A percentile compares a stretch with the other conserved stretches of the same genome.
Evolutionary conservation across 306 rosid species (phyloP).

Genomic region (Dalbergia cultrata): DNA sequence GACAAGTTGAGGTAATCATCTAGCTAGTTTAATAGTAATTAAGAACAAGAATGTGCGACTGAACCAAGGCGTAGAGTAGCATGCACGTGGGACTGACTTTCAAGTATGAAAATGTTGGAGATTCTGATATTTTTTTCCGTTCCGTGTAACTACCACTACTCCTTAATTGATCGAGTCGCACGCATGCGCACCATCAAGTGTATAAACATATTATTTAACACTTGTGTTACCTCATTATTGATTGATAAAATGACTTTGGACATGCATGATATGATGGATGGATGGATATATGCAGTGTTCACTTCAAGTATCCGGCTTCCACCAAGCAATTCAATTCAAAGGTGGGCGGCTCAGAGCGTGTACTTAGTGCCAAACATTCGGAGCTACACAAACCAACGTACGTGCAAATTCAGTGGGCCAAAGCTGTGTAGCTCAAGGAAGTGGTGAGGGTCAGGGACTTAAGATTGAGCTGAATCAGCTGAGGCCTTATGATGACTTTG

Average conservation of each 20-base stretch:
- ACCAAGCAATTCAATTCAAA: slow-evolving; percentile 19
- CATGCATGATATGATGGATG: no score
- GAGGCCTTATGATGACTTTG: slow-evolving; percentile 74
- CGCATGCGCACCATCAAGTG: not conserved
- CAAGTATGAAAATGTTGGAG: slow-evolving; percentile 34
- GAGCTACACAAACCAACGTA: slow-evolving; percentile 61
- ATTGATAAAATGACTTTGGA: not conserved
- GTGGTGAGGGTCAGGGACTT: slow-evolving; percentile 56
- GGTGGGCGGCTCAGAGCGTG: slow-evolving; percentile 52
- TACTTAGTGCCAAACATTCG: slow-evolving; percentile 57
- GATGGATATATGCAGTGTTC: slow-evolving; percentile 54
- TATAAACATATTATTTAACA: not conserved
- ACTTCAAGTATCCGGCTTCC: slow-evolving; percentile 53
- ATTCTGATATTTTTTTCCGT: slow-evolving; percentile 9
- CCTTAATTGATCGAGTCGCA: not conserved
- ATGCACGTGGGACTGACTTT: not conserved
- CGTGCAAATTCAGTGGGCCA: slow-evolving; percentile 58
- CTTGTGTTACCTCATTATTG: not conserved
- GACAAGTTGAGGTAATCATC: no score
- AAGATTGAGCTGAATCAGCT: slow-evolving; percentile 49
- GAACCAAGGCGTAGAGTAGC: not conserved
- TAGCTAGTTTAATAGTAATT: not conserved
- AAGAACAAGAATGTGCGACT: not conserved
- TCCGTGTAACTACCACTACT: not conserved
- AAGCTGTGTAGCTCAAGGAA: slow-evolving; percentile 54